Evolutionary conservation across 2,329 filamentous ascomycete species (phyloP).

Genomic region (Thyridium curvatum): DNA sequence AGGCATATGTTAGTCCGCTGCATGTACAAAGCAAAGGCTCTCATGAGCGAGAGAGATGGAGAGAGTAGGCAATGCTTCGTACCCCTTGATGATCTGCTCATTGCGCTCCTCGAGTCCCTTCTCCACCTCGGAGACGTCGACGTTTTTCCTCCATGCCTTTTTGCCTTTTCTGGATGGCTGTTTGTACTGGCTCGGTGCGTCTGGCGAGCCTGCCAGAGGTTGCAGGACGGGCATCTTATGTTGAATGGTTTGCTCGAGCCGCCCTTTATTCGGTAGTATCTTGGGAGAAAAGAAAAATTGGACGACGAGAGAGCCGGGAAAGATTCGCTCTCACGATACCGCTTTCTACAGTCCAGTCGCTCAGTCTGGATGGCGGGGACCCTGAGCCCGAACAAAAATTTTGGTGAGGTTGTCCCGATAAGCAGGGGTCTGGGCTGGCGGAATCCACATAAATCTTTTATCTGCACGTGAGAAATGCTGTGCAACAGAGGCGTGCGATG

Average conservation of each 20-base stretch:
- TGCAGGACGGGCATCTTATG: slow-evolving; percentile 47
- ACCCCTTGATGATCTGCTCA: slow-evolving; percentile 89
- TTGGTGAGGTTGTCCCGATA: too few species aligned
- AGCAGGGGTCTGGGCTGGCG: too few species aligned
- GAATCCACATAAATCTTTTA: too few species aligned
- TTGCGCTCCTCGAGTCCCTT: slow-evolving; percentile 77
- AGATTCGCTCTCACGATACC: too few species aligned
- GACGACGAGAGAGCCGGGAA: too few species aligned
- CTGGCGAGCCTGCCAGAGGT: slow-evolving; percentile 38
- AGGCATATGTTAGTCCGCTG: slow-evolving; percentile 4
- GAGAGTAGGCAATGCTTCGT: slow-evolving; percentile 16
- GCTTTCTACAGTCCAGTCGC: too few species aligned
- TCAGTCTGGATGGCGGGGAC: neutral
- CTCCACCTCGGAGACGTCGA: slow-evolving; percentile 83
- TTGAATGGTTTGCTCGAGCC: neutral
- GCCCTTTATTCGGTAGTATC: too few species aligned
- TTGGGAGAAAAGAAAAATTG: too few species aligned
- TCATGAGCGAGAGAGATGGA: neutral
- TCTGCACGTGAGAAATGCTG: too few species aligned
- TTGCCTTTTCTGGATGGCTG: slow-evolving; percentile 96
- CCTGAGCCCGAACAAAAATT: too few species aligned
- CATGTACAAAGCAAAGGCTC: neutral
- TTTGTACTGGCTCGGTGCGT: slow-evolving; percentile 72
- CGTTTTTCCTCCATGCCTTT: slow-evolving; percentile 98
- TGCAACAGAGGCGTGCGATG: too few species aligned